Base-by-base conservation (phyloP, 495 filamentous ascomycete species). In the Trichoderma reesei region DNA sequence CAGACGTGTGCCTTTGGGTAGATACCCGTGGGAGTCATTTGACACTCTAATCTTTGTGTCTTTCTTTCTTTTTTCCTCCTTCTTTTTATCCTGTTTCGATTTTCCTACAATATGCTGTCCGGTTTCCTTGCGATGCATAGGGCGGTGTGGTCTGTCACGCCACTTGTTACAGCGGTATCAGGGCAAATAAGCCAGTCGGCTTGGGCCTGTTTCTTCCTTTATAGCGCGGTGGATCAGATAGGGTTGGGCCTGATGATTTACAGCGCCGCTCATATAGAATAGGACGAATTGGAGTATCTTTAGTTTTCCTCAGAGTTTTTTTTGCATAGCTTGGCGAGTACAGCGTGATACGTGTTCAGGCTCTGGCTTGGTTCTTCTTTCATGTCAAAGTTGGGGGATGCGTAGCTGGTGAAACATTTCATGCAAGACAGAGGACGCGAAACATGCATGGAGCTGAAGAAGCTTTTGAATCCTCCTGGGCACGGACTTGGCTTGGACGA, bases 1-100 rank as follows among this genome's bases (percentile, higher is more conserved):
- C 51, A 56, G 20, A 13, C 16, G 51, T 56, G 51, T 34, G 51
- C 31, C 3, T 56, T 33, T 31, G 20, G 51, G 51, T 34, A 56
- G 51, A 56, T 56, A 56, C 51, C 51, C 51, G 51, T 46, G 60
- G 31, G 63, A 64, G 60, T 64, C 56, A 14, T 59, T 64, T 63
- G 48, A 41, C 34, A 60, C 59, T 46, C 31, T 54, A 36, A 38
- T 39, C 18, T 39, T 38, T 16, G 14, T 5, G 9, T 61, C 18
- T 60, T 60, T 37, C 20, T 38, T 39, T 61, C 41, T 61, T 39
- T 9, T 39, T 61, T 38, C 34, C 9, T 61, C n/a, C 51, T 18
- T 56, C 5, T 31, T 33, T 34, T 4, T 56, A 6, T 3, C 9
- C 31, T 33, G 18, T 14, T n/a, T n/a, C n/a, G n/a, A n/a, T n/a